These are phyloP conservation scores for Boletus rufocinnamomeus DNA, from an alignment of 768 basidiomycete genomes.

Conservation along the genomic window DNA sequence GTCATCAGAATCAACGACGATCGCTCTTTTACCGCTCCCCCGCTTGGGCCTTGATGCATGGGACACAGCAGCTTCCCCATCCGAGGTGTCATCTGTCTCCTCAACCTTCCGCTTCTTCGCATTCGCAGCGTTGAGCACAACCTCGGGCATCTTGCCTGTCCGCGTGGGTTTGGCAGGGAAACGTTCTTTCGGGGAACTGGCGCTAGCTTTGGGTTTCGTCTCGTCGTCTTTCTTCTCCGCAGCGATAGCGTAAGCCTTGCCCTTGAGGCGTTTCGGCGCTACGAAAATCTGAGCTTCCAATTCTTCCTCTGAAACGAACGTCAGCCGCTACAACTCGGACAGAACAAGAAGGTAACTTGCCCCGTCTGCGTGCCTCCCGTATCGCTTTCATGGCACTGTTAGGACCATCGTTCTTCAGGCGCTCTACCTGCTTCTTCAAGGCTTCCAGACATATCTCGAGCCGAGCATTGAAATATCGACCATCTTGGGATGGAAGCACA, in stretches of 20 bases:
- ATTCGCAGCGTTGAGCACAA: constrained; percentile 47
- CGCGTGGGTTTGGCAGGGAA: constrained; percentile 34
- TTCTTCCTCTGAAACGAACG: constrained; percentile 46
- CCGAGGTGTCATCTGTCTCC: constrained; percentile 26
- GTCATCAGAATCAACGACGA: constrained; percentile 55
- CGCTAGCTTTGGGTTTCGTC: constrained; percentile 19
- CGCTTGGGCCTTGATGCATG: constrained; percentile 41
- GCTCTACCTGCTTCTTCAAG: constrained; percentile 66
- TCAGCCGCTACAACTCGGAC: neutral
- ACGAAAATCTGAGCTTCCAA: constrained; percentile 46
- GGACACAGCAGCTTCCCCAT: constrained; percentile 39
- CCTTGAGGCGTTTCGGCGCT: constrained; percentile 70
- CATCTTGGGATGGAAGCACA: constrained; percentile 71
- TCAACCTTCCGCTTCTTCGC: constrained; percentile 23
- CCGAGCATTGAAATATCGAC: constrained; percentile 87
- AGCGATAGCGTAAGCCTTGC: constrained; percentile 70
- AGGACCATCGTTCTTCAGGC: constrained; percentile 65
- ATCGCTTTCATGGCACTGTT: constrained; percentile 64
- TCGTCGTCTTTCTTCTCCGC: constrained; percentile 39
- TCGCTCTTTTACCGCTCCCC: constrained; percentile 37
- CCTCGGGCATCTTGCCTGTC: constrained; percentile 54
- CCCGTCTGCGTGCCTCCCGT: constrained; percentile 56
- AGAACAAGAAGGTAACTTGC: constrained; percentile 40
- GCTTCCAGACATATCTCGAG: constrained; percentile 61
- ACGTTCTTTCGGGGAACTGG: constrained; percentile 19